Conservation (phyloP, 805 yeast genomes). For the Diddensiella caesifluorescens region DNA sequence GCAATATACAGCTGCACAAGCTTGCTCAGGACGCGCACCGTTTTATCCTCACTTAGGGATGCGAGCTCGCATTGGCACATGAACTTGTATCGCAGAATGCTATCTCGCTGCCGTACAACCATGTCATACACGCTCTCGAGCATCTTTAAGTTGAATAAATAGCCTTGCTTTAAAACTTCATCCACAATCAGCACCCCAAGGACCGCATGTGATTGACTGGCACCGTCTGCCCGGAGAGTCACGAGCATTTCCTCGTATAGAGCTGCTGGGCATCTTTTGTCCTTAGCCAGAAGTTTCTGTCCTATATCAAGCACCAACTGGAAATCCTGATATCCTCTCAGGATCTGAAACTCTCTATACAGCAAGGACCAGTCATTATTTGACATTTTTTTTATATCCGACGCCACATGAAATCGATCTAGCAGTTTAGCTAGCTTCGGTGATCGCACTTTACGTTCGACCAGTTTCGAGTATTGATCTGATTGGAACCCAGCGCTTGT, state of each 20-base stretch:
- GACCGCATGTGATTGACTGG: conserved; percentile 4
- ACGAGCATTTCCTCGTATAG: conserved; percentile 20
- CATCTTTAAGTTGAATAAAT: background rate
- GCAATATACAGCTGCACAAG: conserved; percentile 21
- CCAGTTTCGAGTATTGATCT: too few species aligned
- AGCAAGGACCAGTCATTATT: too few species aligned
- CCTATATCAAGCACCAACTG: conserved; percentile 5
- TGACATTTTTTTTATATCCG: too few species aligned
- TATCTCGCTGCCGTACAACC: conserved; percentile 9
- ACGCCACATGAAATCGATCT: too few species aligned
- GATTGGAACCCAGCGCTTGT: too few species aligned
- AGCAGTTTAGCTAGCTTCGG: too few species aligned
- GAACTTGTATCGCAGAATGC: conserved; percentile 8
- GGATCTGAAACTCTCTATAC: too few species aligned
- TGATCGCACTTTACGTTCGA: too few species aligned
- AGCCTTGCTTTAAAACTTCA: conserved; percentile 1
- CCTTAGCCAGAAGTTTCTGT: conserved; percentile 2
- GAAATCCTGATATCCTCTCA: too few species aligned
- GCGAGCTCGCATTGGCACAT: background rate
- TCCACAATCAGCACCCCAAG: conserved; percentile 4
- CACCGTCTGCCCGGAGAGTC: conserved; percentile 15
- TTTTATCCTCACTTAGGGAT: background rate
- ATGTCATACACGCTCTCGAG: conserved; percentile 8
- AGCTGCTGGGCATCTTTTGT: background rate
- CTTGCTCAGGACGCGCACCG: conserved; percentile 10